Evolutionary conservation across 2,329 filamentous ascomycete genomes (phyloP).

Genomic region (Furcasterigmium sp.): DNA sequence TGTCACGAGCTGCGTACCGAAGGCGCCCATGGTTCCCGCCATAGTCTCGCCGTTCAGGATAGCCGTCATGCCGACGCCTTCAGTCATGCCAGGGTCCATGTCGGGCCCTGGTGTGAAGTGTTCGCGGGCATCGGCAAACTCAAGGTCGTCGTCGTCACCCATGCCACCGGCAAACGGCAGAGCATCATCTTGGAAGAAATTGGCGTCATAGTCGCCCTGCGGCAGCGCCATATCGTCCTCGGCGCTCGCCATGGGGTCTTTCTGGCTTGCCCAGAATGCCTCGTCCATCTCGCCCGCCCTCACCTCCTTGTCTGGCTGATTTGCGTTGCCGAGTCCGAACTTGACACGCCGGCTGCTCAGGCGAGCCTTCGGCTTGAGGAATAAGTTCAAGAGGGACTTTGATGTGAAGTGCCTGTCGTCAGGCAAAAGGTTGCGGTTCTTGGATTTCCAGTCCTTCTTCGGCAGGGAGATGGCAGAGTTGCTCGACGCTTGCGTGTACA

Average conservation of each 20-base stretch:
- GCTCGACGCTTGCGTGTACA: constrained; percentile 76
- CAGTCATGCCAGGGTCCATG: constrained; percentile 36
- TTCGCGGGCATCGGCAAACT: constrained; percentile 77
- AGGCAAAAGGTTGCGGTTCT: constrained; percentile 85
- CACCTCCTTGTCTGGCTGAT: constrained; percentile 43
- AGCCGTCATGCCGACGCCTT: constrained; percentile 41
- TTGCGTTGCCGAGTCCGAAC: constrained; percentile 38
- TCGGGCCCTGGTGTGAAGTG: constrained; percentile 66
- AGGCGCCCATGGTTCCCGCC: constrained; percentile 41
- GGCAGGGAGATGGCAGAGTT: constrained; percentile 80
- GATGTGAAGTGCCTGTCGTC: constrained; percentile 99
- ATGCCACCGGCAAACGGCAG: constrained; percentile 61
- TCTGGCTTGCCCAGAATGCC: constrained; percentile 85
- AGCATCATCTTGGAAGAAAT: constrained; percentile 93
- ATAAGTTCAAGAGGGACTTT: constrained; percentile 79
- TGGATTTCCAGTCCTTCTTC: constrained; percentile 94
- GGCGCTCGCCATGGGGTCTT: constrained; percentile 37
- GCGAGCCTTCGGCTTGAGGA: constrained; percentile 89
- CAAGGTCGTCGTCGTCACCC: constrained; percentile 56
- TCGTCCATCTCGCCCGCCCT: constrained; percentile 82
- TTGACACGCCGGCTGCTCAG: constrained; percentile 62
- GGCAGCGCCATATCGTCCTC: constrained; percentile 52
- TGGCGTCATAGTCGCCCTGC: constrained; percentile 85
- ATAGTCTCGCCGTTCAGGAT: constrained; percentile 46
- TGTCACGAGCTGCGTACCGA: constrained; percentile 64